Base-by-base conservation (phyloP, 73 alveolate species). In the Paramecium biaurelia region DNA sequence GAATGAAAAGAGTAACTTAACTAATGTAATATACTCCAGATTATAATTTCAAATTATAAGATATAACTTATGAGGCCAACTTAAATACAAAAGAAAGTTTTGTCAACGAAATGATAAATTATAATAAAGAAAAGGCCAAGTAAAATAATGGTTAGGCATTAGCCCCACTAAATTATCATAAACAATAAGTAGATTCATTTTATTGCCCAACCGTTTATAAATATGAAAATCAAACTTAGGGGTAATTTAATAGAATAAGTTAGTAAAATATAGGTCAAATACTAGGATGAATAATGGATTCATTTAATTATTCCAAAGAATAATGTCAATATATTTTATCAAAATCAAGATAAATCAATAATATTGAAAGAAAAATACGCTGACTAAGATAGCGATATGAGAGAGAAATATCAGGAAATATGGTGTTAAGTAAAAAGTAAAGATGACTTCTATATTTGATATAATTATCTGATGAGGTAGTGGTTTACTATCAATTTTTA, bases 171-270 rank as follows among this genome's bases (percentile, higher is more conserved):
- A 43, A 74, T 10, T 74, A 32, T 38, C 32, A 74, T 32, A 32
- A 38, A 35, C 59, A 37, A 74, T 20, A 74, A 74, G 58, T 74
- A 32, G 87, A 74, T 74, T 74, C 87, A 32, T 35, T 74, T 21
- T 74, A 74, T 35, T 74, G 87, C 12, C 87, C 87, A 32, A 35
- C 87, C 37, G 58, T 43, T 35, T 74, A 74, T 38, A 74, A 74
- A n/a, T 74, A 35, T 35, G 41, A 74, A 4, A 38, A 53, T 34
- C 68, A 74, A 43, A 74, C 34, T 74, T 38, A 12, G 7, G 38
- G 12, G 87, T 35, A 38, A 10, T 74, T 12, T 12, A 14, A 35
- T 38, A 28, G 8, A 30, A 35, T 32, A 30, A 74, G 47, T 38
- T 53, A 74, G 56, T 74, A 35, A 35, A 32, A 74, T 74, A 35